phyloP scores from a whole-genome alignment of 2,329 filamentous ascomycete species.

The Metarhizium anisopliae region DNA sequence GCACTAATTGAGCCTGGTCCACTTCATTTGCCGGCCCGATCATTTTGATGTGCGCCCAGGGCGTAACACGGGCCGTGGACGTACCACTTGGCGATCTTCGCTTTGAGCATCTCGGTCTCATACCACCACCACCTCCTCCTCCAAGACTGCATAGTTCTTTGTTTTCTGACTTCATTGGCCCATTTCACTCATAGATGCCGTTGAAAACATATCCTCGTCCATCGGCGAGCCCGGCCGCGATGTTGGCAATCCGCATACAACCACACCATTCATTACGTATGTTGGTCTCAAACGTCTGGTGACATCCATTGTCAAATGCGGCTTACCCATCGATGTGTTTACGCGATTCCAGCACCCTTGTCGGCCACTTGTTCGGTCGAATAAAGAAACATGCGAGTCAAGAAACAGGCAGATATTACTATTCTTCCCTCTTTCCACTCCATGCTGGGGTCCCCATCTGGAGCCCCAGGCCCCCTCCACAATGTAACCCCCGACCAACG shows the following conservation, averaged over 20 bases:
- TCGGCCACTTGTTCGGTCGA: not conserved
- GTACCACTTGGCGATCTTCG: too few species aligned
- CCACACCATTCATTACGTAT: too few species aligned
- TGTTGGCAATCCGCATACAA: too few species aligned
- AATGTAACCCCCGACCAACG: not conserved
- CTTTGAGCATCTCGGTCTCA: too few species aligned
- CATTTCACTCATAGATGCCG: too few species aligned
- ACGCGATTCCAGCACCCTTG: not conserved
- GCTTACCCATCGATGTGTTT: not conserved
- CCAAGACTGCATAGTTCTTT: too few species aligned
- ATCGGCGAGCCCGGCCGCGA: too few species aligned
- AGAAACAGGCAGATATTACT: not conserved
- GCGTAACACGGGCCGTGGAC: too few species aligned
- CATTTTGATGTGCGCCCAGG: too few species aligned
- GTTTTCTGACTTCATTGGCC: too few species aligned
- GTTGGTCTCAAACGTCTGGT: not conserved
- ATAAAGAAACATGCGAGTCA: not conserved
- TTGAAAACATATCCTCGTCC: too few species aligned
- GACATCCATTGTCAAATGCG: not conserved
- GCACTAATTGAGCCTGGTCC: not conserved
- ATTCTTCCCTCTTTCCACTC: not conserved
- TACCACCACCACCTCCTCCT: too few species aligned
- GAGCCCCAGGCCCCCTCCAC: conserved; percentile 5
- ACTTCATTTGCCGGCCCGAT: not conserved
- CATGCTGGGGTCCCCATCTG: conserved; percentile 3